phyloP scores from a whole-genome alignment of 148 eudicot genomes.

The Vaccinium corymbosum region DNA sequence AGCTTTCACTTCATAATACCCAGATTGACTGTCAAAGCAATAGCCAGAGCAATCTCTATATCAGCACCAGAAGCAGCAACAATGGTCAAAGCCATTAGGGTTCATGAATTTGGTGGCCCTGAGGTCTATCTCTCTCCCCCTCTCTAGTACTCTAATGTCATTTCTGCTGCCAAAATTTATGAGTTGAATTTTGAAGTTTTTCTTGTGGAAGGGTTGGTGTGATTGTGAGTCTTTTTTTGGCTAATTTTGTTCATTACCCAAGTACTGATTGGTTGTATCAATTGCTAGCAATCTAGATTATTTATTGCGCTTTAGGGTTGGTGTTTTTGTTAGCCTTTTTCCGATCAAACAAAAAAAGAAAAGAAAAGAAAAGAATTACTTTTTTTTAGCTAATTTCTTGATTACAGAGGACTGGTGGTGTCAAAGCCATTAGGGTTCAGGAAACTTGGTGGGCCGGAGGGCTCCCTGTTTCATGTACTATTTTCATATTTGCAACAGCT shows the following conservation, averaged over 20 bases:
- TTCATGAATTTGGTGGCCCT: conserved; percentile 72
- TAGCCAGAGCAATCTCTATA: conserved; percentile 22
- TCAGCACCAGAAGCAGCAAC: conserved; percentile 25
- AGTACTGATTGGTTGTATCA: neutral
- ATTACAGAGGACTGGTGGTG: too few relatives aligned
- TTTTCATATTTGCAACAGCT: neutral
- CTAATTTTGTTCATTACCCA: neutral
- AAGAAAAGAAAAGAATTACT: too few relatives aligned
- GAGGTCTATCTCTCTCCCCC: conserved; percentile 42
- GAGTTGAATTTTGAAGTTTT: neutral
- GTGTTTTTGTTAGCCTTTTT: too few relatives aligned
- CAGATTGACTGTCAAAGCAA: neutral
- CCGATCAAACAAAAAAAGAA: too few relatives aligned
- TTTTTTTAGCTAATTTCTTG: too few relatives aligned
- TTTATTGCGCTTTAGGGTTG: neutral
- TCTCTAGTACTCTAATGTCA: neutral
- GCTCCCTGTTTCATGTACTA: too few relatives aligned
- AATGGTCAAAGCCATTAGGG: conserved; percentile 81
- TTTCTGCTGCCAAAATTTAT: neutral
- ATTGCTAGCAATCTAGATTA: neutral
- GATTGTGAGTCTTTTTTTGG: neutral
- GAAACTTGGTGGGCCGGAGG: too few relatives aligned
- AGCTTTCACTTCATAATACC: neutral
- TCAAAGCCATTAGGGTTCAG: too few relatives aligned
- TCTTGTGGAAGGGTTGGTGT: too few relatives aligned